These are phyloP conservation scores for Fusarium dimerum DNA, from an alignment of 2,329 filamentous ascomycete species.

Conservation along the genomic window DNA sequence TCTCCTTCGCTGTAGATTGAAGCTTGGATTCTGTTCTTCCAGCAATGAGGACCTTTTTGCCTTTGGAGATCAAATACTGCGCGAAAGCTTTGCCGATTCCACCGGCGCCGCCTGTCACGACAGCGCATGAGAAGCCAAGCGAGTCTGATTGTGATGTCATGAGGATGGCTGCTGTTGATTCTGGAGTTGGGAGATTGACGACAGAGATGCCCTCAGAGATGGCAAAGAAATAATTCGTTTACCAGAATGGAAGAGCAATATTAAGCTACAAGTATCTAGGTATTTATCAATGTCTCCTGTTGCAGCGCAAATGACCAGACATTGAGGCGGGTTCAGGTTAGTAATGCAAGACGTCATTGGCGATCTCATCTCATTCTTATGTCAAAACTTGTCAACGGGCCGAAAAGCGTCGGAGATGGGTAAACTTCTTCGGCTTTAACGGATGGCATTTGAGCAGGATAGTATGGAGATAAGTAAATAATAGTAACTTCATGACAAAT, in stretches of 20 bases:
- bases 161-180: not conserved
- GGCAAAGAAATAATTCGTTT: no score
- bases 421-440: no score
- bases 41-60: constrained; percentile 53
- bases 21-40: constrained; percentile 58
- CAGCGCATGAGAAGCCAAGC: constrained; percentile 44
- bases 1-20: constrained; percentile 40
- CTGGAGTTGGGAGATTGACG: not conserved
- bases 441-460: no score
- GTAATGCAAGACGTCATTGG: not conserved
- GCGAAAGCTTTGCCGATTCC: constrained; percentile 53
- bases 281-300: no score
- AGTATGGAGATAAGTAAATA: no score
- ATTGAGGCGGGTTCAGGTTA: not conserved
- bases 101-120: constrained; percentile 52
- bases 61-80: constrained; percentile 45
- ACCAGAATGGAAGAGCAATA: no score
- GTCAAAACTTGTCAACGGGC: not conserved
- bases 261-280: no score
- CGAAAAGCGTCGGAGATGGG: not conserved
- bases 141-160: constrained; percentile 2
- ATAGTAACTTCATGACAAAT: no score
- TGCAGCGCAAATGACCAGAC: no score
- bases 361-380: not conserved
- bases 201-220: no score